Conservation (phyloP, 805 yeast genomes). For the Yamadazyma scolyti region DNA sequence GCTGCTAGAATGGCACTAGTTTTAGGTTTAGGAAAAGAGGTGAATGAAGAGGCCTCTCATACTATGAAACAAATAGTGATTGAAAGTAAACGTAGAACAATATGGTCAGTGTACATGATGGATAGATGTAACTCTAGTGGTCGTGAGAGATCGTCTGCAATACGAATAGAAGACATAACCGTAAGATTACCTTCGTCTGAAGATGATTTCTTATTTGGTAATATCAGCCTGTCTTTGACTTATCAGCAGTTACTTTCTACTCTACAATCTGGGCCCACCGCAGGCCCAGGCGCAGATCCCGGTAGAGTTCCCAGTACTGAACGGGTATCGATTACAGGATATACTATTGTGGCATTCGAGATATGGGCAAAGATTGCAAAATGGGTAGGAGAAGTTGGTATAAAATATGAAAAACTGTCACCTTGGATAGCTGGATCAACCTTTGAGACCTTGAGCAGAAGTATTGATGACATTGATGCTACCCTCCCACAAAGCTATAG, state of each 20-base stretch:
- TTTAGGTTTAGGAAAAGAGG: conserved; percentile 25
- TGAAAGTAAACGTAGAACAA: conserved; percentile 33
- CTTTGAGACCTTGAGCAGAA: conserved; percentile 19
- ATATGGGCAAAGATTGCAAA: conserved; percentile 34
- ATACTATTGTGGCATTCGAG: conserved; percentile 29
- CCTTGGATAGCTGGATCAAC: conserved; percentile 28
- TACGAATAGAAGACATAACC: conserved; percentile 28
- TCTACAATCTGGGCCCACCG: too few relatives aligned
- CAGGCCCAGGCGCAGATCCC: not conserved
- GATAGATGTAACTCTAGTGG: conserved; percentile 38
- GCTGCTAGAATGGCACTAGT: conserved; percentile 38
- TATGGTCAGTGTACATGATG: conserved; percentile 42
- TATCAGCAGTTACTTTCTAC: not conserved
- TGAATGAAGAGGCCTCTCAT: conserved; percentile 12
- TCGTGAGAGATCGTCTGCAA: conserved; percentile 26
- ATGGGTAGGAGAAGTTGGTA: conserved; percentile 35
- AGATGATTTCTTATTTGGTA: conserved; percentile 25
- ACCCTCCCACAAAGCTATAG: conserved; percentile 21
- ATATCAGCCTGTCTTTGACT: conserved; percentile 1
- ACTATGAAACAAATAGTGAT: conserved; percentile 15
- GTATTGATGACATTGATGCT: conserved; percentile 18
- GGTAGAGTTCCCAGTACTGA: not conserved
- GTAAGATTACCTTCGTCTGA: conserved; percentile 30
- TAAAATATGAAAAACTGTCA: conserved; percentile 19
- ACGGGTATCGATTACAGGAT: conserved; percentile 22